Evolutionary conservation across 129 eudicot species (phyloP).

Genomic region (Ambrosia artemisiifolia): DNA sequence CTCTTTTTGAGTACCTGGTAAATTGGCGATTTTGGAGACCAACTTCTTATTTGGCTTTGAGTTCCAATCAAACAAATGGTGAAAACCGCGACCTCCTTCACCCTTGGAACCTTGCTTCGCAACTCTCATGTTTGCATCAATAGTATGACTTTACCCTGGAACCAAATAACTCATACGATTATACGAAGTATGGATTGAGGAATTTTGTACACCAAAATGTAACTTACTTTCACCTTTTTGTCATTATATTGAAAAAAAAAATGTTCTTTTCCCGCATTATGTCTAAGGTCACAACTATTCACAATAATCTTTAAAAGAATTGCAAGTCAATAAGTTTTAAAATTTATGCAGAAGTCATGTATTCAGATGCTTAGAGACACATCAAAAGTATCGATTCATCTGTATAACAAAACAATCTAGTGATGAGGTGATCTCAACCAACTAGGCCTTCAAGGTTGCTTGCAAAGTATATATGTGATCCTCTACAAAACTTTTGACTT

Average conservation of each 20-base stretch:
- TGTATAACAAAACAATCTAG: slow-evolving; percentile 19
- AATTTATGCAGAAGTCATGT: not conserved
- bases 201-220: not conserved
- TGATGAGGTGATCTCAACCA: slow-evolving; percentile 12
- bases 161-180: slow-evolving; percentile 11
- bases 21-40: slow-evolving; percentile 51
- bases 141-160: not conserved
- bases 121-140: slow-evolving; percentile 50
- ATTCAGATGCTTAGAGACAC: slow-evolving; percentile 23
- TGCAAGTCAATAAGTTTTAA: not conserved
- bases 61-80: slow-evolving; percentile 89
- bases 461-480: slow-evolving; percentile 30
- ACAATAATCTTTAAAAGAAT: not conserved
- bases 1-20: slow-evolving; percentile 49
- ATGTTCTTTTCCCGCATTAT: not conserved
- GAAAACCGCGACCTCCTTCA: slow-evolving; percentile 72
- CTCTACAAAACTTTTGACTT: slow-evolving; percentile 11
- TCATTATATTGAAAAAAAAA: not conserved
- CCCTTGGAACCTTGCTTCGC: slow-evolving; percentile 61
- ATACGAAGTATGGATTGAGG: not conserved
- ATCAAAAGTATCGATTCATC: slow-evolving; percentile 12
- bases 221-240: not conserved
- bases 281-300: not conserved
- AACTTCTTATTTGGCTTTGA: slow-evolving; percentile 78
- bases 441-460: slow-evolving; percentile 29